Evolutionary conservation across 768 basidiomycete genomes (phyloP), one percentile per base, ranked within the genome.

Genomic region (Leccinum truebloodii): DNA sequence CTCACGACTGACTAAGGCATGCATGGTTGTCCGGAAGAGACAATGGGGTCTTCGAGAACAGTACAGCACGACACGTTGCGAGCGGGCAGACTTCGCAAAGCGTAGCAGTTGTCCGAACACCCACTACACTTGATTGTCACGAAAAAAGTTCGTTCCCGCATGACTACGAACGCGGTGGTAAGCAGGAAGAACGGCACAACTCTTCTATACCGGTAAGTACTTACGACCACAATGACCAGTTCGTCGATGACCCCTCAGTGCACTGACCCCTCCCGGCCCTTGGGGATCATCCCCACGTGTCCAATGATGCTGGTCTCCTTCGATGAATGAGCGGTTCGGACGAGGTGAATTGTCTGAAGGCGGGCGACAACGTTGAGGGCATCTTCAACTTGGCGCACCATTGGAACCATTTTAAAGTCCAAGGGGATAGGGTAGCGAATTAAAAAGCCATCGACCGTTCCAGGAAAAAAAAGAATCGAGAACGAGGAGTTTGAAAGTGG

Each of bases 1-100:
- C 37, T 13, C 14, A 35, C 28, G 8, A 20, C 41, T 35, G 7
- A 16, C 22, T 55, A 30, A 18, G 4, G 44, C 26, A 58, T 5
- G 9, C 4, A 18, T 46, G 14, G 18, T 41, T 7, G 18, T 18
- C 41, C 37, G 5, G 39, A 48, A 32, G 7, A 24, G 26, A 39
- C 13, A 24, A 52, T 4, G 50, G 22, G 12, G 12, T 20, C 52
- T 13, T 37, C 35, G 14, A 37, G n/a, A 35, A 13, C 9, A 26
- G 7, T 4, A 1, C 5, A 28, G 14, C 34, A 34, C 6, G 49
- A 39, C 13, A n/a, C 18, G n/a, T 32, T n/a, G 35, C 8, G 13
- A 8, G 16, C n/a, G 12, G 7, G 18, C 35, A 37, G 37, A 64
- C 62, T 48, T 54, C 57, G 63, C 4, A 52, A 18, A 26, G 7